These are phyloP conservation scores for Pilobolus umbonatus DNA, from an alignment of 192 early-diverging fungal genomes.

Conservation along the genomic window DNA sequence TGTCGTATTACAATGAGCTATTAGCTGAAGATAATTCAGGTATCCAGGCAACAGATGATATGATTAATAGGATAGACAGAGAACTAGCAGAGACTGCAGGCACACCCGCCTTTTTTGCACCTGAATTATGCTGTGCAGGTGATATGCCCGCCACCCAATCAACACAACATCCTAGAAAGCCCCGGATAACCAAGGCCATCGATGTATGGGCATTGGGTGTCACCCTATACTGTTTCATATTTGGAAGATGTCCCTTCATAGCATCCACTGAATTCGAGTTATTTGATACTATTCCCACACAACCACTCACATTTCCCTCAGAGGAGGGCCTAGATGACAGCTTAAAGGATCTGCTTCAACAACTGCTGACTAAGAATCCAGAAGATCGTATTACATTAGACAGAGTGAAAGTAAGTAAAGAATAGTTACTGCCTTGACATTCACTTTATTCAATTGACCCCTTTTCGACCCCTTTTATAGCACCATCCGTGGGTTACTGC, in stretches of 20 bases:
- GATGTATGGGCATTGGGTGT: conserved; percentile 99
- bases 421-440: background rate
- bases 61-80: conserved; percentile 52
- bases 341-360: conserved; percentile 69
- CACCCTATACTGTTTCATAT: conserved; percentile 92
- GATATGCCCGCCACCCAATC: background rate
- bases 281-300: conserved; percentile 83
- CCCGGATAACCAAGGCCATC: conserved; percentile 79
- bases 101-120: conserved; percentile 97
- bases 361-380: conserved; percentile 89
- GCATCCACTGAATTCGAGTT: conserved; percentile 96
- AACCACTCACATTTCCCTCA: conserved; percentile 55
- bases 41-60: conserved; percentile 19
- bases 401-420: conserved; percentile 68
- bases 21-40: conserved; percentile 30
- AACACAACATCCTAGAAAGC: conserved; percentile 18
- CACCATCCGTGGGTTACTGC: conserved; percentile 82
- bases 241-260: conserved; percentile 89
- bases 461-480: background rate
- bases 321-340: conserved; percentile 40
- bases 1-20: conserved; percentile 75
- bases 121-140: conserved; percentile 86
- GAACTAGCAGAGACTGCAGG: conserved; percentile 96
- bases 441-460: too few relatives aligned
- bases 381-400: conserved; percentile 79